Base-by-base conservation (phyloP, 2,329 filamentous ascomycete species). In the Hymenoscyphus albidus region DNA sequence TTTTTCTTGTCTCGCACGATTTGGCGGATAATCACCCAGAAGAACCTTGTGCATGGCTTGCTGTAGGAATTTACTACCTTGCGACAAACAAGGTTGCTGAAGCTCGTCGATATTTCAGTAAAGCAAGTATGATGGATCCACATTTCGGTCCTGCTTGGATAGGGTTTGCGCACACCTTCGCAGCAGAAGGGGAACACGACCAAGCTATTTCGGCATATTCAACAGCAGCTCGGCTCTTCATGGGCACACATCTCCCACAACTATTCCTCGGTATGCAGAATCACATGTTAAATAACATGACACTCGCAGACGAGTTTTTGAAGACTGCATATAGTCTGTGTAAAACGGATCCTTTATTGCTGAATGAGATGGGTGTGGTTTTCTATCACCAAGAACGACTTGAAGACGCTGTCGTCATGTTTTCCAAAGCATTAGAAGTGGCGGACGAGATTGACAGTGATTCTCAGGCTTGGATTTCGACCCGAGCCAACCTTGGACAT, bases 91-190 rank as follows among this genome's bases (percentile, higher is more conserved):
- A 93, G 73, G 92, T 99, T 64, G 90, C 95, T 3, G 95, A 99
- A 78, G 93, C 96, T 10, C 88, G 95, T 12, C 88, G 94, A 48
- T 99, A 95, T 80, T 99, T 99, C 77, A 96, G 92, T 73, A 99
- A 99, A 78, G 91, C 96, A 4, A 96, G 92, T 69, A 90, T 98
- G 81, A 94, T 99, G 88, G 93, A 99, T 74, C 91, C 94, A 6
- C 94, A 98, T 78, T 99, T 97, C 72, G 94, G 94, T 0, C 92
- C 95, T 0, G 95, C 95, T 2, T 99, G 95, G 95, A 98, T 99
- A 69, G 95, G 96, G 1, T 99, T 99, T 74, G 95, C 95, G 0
- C 96, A 99, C 76, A 99, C 95, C 0, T 99, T 99, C 76, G 95
- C 95, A 1, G 93, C 93, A 12, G 95, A 99, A 76, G 95, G 95